Evolutionary conservation across 1,284 basidiomycete genomes (phyloP).

Genomic region (Cystobasidium sp.): DNA sequence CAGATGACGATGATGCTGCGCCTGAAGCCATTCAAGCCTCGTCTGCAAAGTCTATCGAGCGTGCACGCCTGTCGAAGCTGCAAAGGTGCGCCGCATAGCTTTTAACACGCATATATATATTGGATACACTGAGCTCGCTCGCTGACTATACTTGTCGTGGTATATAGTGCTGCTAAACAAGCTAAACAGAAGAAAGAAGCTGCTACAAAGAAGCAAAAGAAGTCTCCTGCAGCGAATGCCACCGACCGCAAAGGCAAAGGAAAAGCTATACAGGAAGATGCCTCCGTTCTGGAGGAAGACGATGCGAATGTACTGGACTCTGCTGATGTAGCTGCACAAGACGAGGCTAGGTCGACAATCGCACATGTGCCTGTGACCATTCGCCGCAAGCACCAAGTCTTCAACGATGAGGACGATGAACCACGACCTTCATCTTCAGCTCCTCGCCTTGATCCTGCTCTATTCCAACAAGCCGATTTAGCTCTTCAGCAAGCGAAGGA

Average conservation of each 20-base stretch:
- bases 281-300: background rate
- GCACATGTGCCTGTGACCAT: no score
- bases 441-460: constrained; percentile 31
- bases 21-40: constrained; percentile 30
- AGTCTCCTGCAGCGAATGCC: background rate
- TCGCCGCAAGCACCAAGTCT: background rate
- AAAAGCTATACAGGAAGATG: constrained; percentile 4
- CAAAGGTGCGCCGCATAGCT: constrained; percentile 4
- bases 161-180: constrained; percentile 1
- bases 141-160: no score
- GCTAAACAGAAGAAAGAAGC: constrained; percentile 16
- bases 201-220: constrained; percentile 18
- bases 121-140: background rate
- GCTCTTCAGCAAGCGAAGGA: constrained; percentile 33
- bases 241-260: constrained; percentile 26
- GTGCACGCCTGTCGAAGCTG: constrained; percentile 11
- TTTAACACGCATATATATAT: background rate
- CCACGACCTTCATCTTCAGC: background rate
- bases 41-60: constrained; percentile 23
- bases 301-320: background rate
- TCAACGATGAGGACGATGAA: background rate
- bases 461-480: constrained; percentile 36
- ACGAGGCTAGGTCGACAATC: no score
- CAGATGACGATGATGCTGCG: constrained; percentile 33
- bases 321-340: no score